Conservation (phyloP, 176 grass and related monocot species). For the Aegilops longissima region DNA sequence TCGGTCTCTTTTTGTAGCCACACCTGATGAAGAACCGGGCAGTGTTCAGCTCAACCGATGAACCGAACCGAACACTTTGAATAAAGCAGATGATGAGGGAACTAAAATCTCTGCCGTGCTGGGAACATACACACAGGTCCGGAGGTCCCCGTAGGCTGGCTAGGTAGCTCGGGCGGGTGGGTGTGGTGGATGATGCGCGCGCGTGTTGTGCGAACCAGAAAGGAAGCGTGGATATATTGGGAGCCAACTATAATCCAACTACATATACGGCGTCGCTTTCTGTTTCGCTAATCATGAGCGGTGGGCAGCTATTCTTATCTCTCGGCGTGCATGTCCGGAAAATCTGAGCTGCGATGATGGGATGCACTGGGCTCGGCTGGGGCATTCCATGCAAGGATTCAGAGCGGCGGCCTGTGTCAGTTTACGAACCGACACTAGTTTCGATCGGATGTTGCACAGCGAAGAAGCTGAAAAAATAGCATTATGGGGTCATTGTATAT, state of each 20-base stretch:
- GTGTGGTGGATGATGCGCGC: background rate
- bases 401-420: no score
- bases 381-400: no score
- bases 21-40: background rate
- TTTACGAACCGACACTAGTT: no score
- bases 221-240: background rate
- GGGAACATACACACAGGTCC: background rate
- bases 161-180: background rate
- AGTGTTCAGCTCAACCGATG: background rate
- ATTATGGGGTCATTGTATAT: no score
- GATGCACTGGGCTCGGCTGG: background rate
- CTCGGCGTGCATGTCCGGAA: background rate
- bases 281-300: background rate
- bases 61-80: background rate
- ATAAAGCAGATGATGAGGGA: background rate
- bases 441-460: no score
- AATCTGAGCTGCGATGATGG: background rate
- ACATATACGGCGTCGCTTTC: conserved; percentile 12
- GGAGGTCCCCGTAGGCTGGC: background rate
- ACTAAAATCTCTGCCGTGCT: background rate
- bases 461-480: no score
- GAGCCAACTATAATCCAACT: conserved; percentile 17
- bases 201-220: background rate
- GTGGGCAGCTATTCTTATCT: background rate
- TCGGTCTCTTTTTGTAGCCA: background rate